These are phyloP conservation scores for Willaertia magna DNA, from an alignment of 208 protist species.

Conservation along the genomic window DNA sequence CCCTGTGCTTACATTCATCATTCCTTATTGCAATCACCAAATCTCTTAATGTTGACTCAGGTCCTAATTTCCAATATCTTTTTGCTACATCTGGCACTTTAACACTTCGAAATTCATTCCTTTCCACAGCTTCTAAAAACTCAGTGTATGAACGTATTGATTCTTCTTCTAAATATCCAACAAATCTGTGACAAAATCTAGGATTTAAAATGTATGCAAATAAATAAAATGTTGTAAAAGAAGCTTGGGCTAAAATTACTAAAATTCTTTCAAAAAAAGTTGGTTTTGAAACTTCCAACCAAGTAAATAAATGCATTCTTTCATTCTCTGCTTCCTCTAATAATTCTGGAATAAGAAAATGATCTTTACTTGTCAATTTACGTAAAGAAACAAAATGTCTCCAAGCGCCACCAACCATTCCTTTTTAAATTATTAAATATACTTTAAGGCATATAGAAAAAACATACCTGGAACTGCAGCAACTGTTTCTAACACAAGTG, in stretches of 20 bases:
- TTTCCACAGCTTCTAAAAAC: conserved; percentile 24
- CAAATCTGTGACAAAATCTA: conserved; percentile 36
- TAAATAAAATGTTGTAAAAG: conserved; percentile 49
- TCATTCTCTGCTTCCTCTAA: conserved; percentile 81
- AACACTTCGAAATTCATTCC: conserved; percentile 19
- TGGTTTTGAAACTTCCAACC: conserved; percentile 40
- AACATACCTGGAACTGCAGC: conserved; percentile 55
- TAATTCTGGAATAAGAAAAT: conserved; percentile 73
- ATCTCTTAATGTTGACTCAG: conserved; percentile 46
- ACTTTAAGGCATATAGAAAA: too few species aligned
- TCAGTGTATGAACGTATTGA: conserved; percentile 40
- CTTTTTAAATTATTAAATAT: neutral
- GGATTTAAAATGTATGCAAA: conserved; percentile 41
- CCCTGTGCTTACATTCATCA: conserved; percentile 61
- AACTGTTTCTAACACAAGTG: conserved; percentile 57
- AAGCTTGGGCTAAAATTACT: conserved; percentile 42
- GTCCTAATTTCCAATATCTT: conserved; percentile 48
- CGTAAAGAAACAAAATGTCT: conserved; percentile 58
- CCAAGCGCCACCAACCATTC: conserved; percentile 40
- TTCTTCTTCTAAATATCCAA: conserved; percentile 49
- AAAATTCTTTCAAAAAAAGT: conserved; percentile 28
- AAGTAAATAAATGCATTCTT: conserved; percentile 72
- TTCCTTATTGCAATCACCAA: conserved; percentile 51
- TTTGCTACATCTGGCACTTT: conserved; percentile 56
- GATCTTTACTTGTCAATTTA: conserved; percentile 40